Base-by-base conservation (phyloP, 2,329 filamentous ascomycete species). In the Westerdykella ornata region DNA sequence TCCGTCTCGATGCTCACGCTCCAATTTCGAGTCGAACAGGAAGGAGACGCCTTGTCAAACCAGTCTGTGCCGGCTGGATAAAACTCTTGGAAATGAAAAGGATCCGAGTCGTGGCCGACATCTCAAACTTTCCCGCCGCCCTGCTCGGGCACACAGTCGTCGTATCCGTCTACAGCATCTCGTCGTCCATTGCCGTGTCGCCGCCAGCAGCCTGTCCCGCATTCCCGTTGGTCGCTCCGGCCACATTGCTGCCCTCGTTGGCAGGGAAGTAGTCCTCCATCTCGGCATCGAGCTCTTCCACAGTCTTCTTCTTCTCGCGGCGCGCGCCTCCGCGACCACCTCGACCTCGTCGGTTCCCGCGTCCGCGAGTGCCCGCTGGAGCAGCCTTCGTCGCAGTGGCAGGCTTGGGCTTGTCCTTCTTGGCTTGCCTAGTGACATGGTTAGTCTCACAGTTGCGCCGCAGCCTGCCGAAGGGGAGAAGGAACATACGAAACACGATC, bases 211-310 rank as follows among this genome's bases (percentile, higher is more conserved):
- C 69, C 63, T 40, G 70, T 56, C 44, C 73, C 47, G 71, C 69
- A 29, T 48, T 53, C 33, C 60, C 57, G 46, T 69, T 72, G 33
- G 66, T 64, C 4, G 69, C 62, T 42, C 71, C 70, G 45, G 64
- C 68, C 39, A 68, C 68, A 39, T 69, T 63, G 39, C 62, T 66
- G 39, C 68, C 70, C 29, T 66, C 62, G 37, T 62, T 70, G 20
- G 65, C 63, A 39, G 75, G 80, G 64, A 94, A 97, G 72, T 98
- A 98, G 68, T 97, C 92, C 15, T 81, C 82, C 92, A 98, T 98
- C 68, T 98, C 92, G 4, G 87, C 88, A 66, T 98, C 92, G 18
- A 98, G 81, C 72, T 98, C 89, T 65, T 95, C 90, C 1, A 84
- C 81, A 0, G 88, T 94, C 85, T 97, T 98, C 85, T 97, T 97